Evolutionary conservation across 2,329 filamentous ascomycete species (phyloP).

Genomic region (Madurella fahalii): DNA sequence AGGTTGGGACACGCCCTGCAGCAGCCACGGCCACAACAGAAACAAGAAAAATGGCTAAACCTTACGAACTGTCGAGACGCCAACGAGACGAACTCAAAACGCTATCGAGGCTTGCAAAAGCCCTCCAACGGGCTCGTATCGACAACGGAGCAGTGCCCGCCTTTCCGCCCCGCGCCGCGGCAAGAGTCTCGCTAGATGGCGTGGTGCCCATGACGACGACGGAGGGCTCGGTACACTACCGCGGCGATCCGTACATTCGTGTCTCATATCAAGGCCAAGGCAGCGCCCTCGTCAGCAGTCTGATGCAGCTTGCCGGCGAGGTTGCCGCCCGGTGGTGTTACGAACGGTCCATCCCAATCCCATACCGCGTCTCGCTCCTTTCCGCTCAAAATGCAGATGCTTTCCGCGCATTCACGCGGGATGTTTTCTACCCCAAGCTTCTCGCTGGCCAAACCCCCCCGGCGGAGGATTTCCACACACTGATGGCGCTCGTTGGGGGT

Average conservation of each 20-base stretch:
- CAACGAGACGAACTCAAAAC: slow-evolving; percentile 45
- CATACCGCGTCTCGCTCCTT: slow-evolving; percentile 52
- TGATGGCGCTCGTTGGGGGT: slow-evolving; percentile 43
- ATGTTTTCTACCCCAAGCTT: slow-evolving; percentile 39
- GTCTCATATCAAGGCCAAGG: slow-evolving; percentile 33
- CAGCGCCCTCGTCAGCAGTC: slow-evolving; percentile 41
- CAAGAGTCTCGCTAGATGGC: slow-evolving; percentile 41
- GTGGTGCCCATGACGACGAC: slow-evolving; percentile 24
- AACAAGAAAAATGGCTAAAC: slow-evolving; percentile 41
- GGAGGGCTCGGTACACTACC: slow-evolving; percentile 32
- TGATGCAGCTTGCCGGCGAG: slow-evolving; percentile 61
- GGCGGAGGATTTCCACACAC: slow-evolving; percentile 30
- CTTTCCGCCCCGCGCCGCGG: slow-evolving; percentile 42
- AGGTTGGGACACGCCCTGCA: slow-evolving; percentile 32
- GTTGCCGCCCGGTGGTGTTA: slow-evolving; percentile 59
- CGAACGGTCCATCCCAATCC: slow-evolving; percentile 53
- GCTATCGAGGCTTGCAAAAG: slow-evolving; percentile 46
- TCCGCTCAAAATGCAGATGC: slow-evolving; percentile 35
- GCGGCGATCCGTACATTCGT: slow-evolving; percentile 50
- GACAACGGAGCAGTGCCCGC: slow-evolving; percentile 47
- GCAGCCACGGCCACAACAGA: slow-evolving; percentile 32
- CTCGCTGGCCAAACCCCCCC: slow-evolving; percentile 32
- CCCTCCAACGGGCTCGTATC: slow-evolving; percentile 41
- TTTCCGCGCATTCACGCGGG: slow-evolving; percentile 36
- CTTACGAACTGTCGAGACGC: slow-evolving; percentile 39